These are phyloP conservation scores for Aspergillus phoenicis DNA, from an alignment of 2,329 filamentous ascomycete genomes.

Conservation along the genomic window DNA sequence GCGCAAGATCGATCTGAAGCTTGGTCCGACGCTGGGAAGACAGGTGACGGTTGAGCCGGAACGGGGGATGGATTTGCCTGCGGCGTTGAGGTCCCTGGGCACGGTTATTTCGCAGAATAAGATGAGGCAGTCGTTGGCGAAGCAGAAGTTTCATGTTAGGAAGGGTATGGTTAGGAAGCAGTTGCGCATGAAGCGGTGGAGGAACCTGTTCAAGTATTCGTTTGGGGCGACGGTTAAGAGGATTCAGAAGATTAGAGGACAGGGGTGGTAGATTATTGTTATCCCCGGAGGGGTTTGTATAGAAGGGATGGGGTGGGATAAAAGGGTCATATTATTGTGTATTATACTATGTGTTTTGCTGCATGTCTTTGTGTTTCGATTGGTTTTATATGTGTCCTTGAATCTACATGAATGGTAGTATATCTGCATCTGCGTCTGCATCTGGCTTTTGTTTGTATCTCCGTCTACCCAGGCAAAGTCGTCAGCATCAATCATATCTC, in stretches of 20 bases:
- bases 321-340: background rate
- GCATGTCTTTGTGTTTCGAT: background rate
- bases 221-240: conserved; percentile 46
- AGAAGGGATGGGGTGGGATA: background rate
- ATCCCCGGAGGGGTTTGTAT: background rate
- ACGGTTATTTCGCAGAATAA: conserved; percentile 34
- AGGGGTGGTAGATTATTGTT: conserved; percentile 45
- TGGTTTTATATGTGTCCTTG: background rate
- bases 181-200: conserved; percentile 43
- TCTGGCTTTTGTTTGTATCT: background rate
- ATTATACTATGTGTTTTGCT: background rate
- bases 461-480: background rate
- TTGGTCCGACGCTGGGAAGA: conserved; percentile 41
- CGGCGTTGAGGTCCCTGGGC: conserved; percentile 33
- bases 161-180: conserved; percentile 47
- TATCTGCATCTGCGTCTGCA: background rate
- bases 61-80: conserved; percentile 32
- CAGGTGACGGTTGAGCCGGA: conserved; percentile 40
- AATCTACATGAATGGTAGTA: background rate
- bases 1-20: conserved; percentile 37
- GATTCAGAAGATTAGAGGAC: conserved; percentile 48
- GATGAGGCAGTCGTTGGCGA: conserved; percentile 32
- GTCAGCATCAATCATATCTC: background rate
- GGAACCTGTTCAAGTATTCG: conserved; percentile 48
- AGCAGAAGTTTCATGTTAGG: conserved; percentile 47